Base-by-base conservation (phyloP, 495 filamentous ascomycete genomes). In the Annulohypoxylon moriforme region DNA sequence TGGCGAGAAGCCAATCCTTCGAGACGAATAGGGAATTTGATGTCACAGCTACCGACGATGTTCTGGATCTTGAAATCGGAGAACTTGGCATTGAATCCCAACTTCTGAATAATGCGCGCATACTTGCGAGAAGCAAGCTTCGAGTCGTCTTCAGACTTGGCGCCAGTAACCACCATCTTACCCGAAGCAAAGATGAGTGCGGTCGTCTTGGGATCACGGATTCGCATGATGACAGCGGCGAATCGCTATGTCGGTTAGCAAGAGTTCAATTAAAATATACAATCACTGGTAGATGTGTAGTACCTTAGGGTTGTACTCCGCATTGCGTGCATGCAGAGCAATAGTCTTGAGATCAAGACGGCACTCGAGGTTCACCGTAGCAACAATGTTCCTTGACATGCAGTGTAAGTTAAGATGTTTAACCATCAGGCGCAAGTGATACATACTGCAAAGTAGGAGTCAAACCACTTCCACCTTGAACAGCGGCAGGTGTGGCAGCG, bases 31-130 rank as follows among this genome's bases (percentile, higher is more conserved):
- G 96, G 96, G 85, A 99, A 99, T 84, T 97, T 97, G 87, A 99
- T 98, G 77, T 99, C 96, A 81, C 96, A 98, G 33, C 94, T 97
- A 66, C 96, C 96, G 68, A 99, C 96, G 57, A 99, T 99, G 83
- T 99, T 99, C 85, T 99, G 96, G 81, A 98, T 98, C 88, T 99
- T 98, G 87, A 99, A 99, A 81, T 99, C 96, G 67, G 94, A 97
- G 84, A 99, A 99, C 89, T 97, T 98, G 67, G 96, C 94, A 72
- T 97, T 97, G 89, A 99, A 99, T 59, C 96, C 96, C 64, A 99
- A 93, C 85, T 99, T 99, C 86, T 99, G 96, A 76, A 99, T 98
- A 82, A 99, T 99, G 71, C 96, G 94, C 22, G 96, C 96, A 81
- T 98, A 99, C 84, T 99, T 99, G 81, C 96, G 90, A 42, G 93